Base-by-base conservation (phyloP, 2,329 filamentous ascomycete genomes). In the Aureobasidium sp. region DNA sequence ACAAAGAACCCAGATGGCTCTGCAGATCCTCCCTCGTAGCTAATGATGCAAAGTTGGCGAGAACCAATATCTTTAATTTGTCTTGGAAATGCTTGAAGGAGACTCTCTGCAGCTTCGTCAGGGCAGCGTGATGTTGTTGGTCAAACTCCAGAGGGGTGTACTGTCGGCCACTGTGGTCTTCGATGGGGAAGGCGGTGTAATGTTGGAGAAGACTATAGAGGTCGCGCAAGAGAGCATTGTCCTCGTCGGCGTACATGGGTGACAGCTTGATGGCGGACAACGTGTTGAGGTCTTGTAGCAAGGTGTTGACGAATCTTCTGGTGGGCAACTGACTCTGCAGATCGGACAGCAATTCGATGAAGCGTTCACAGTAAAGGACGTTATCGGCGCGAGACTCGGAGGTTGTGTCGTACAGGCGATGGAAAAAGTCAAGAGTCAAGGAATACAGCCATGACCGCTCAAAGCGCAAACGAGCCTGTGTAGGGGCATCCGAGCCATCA, bases 361-460 rank as follows among this genome's bases (percentile, higher is more conserved):
- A 91, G n/a, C 90, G 81, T 69, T 97, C 91, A 66, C 89, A 95
- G 68, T 96, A 98, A 2, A 81, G 71, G 17, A 90, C 67, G 60
- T 86, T 83, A 27, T 90, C 71, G 38, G 39, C 53, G 42, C 29
- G 57, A 22, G 35, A 69, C 59, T 62, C 68, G 63, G 59, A 57
- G 14, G 56, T 60, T 5, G 56, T 56, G 39, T 75, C 73, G 65
- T 94, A 88, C 8, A 96, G 71, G 51, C 85, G 75, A 56, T 83
- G 78, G 25, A 95, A 66, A 62, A 97, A 96, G 63, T 95, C 86
- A 27, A 96, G 70, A 0, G 93, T 74, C 60, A 97, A 76, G 3
- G 88, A 85, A 65, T 90, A 95, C 10, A 98, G 77, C 94, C 93
- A 98, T 39, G 88, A 87, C 53, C 94, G 81, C 70, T 98, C 93